These are phyloP conservation scores for Musa acuminata DNA, from an alignment of 176 grass and related monocot species.

Conservation along the genomic window DNA sequence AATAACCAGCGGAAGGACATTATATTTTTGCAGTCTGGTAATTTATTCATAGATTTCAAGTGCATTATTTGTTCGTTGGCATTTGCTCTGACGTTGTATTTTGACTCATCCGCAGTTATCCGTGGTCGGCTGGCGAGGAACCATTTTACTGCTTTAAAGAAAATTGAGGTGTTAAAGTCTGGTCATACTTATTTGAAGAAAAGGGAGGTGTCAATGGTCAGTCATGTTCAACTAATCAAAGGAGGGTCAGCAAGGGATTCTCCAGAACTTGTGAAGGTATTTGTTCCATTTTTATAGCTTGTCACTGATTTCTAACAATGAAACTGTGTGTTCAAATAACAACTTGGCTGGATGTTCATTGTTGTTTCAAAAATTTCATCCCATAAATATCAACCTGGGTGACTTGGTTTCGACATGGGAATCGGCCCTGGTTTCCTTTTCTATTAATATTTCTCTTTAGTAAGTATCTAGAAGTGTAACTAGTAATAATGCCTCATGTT, in stretches of 20 bases:
- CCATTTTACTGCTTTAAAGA: conserved; percentile 42
- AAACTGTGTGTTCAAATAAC: no score
- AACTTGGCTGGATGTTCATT: no score
- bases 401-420: no score
- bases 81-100: background rate
- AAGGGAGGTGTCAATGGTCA: background rate
- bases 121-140: conserved; percentile 71
- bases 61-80: conserved; percentile 9
- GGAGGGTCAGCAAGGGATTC: background rate
- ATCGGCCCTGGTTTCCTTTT: no score
- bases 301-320: no score
- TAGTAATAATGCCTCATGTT: no score
- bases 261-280: background rate
- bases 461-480: no score
- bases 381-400: no score
- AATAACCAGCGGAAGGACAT: conserved; percentile 47
- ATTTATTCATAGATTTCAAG: conserved; percentile 27
- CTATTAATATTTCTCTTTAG: no score
- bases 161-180: conserved; percentile 25
- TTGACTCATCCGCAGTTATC: conserved; percentile 31
- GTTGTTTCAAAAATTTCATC: no score
- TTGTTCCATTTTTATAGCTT: no score
- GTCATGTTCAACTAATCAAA: background rate
- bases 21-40: conserved; percentile 76
- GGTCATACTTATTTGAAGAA: background rate